These are phyloP conservation scores for Hibiscus tridactylites DNA, from an alignment of 345 rosid species.

Conservation along the genomic window DNA sequence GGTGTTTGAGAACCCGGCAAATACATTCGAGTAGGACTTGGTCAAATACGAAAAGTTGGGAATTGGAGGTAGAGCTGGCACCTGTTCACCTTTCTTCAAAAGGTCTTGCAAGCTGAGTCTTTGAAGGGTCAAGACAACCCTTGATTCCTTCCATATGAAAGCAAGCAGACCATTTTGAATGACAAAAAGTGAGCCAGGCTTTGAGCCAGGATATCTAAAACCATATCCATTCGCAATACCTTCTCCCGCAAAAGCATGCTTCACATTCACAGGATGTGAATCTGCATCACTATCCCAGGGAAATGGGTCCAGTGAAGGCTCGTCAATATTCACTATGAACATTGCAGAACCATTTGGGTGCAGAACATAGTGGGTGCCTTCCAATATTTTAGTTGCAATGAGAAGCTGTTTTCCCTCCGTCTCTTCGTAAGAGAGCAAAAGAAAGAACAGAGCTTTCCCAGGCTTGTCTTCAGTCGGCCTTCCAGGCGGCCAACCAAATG, in stretches of 20 bases:
- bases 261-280: slow-evolving; percentile 33
- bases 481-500: slow-evolving; percentile 86
- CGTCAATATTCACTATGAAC: slow-evolving; percentile 65
- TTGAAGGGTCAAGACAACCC: slow-evolving; percentile 60
- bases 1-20: slow-evolving; percentile 44
- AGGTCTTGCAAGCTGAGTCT: slow-evolving; percentile 60
- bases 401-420: slow-evolving; percentile 42
- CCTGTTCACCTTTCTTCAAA: slow-evolving; percentile 63
- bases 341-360: slow-evolving; percentile 90
- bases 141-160: slow-evolving; percentile 80
- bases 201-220: slow-evolving; percentile 81
- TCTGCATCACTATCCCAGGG: slow-evolving; percentile 63
- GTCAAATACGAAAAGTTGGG: slow-evolving; percentile 69
- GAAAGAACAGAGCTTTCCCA: slow-evolving; percentile 67
- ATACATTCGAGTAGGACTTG: slow-evolving; percentile 75
- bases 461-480: slow-evolving; percentile 61
- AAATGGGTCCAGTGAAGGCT: slow-evolving; percentile 57
- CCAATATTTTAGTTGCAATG: slow-evolving; percentile 78
- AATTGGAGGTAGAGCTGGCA: slow-evolving; percentile 55
- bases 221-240: slow-evolving; percentile 90
- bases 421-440: slow-evolving; percentile 70
- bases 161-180: slow-evolving; percentile 60
- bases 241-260: slow-evolving; percentile 56
- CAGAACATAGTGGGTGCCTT: slow-evolving; percentile 77
- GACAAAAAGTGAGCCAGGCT: slow-evolving; percentile 72